Evolutionary conservation across 2,329 filamentous ascomycete genomes (phyloP), one percentile per base, ranked within the genome.

Genomic region (Diaporthe sp.): DNA sequence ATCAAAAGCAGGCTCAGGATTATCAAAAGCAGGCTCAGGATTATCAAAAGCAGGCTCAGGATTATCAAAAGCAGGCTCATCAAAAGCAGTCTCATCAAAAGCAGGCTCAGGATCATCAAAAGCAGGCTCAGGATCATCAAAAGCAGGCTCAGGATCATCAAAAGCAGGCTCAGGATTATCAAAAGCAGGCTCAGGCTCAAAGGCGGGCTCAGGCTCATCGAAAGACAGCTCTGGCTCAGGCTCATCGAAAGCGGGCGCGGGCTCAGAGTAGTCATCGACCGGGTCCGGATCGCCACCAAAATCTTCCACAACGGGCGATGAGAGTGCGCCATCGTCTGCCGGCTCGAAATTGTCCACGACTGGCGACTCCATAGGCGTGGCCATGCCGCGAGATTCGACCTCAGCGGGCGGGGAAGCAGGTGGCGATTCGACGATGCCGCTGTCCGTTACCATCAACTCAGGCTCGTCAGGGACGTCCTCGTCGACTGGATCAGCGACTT

Each of bases 291-390:
- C 34, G 6, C 49, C 37, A 20, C 31, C 44, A 53, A 68, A 39
- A 4, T 53, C 65, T 17, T 53, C 65, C 15, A 3, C 49, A 20
- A 39, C 9, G 47, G 65, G 65, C 15, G 44, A 51, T 12, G 17
- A 6, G 28, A 49, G 31, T 15, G 42, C 61, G 34, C 25, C 42
- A 17, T 6, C 28, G 42, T 65, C 61, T 4, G n/a, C 65, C 31
- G 31, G 47, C 31, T 53, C 47, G 47, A 39, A 53, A 53, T 53
- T 55, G 8, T 55, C 65, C 65, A 70, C 31, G 65, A n/a, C 34
- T 28, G 49, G 49, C 4, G 49, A 17, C 8, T 28, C 31, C 49
- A 37, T 25, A 28, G 31, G 25, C 34, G 28, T n/a, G 8, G n/a
- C 53, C 28, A 49, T 20, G 15, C n/a, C 70, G 47, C 31, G 44